A percentile compares a stretch with the other conserved stretches of the same genome.
Conservation (phyloP, 371 early-diverging fungal genomes). For the Mucor piriformis region DNA sequence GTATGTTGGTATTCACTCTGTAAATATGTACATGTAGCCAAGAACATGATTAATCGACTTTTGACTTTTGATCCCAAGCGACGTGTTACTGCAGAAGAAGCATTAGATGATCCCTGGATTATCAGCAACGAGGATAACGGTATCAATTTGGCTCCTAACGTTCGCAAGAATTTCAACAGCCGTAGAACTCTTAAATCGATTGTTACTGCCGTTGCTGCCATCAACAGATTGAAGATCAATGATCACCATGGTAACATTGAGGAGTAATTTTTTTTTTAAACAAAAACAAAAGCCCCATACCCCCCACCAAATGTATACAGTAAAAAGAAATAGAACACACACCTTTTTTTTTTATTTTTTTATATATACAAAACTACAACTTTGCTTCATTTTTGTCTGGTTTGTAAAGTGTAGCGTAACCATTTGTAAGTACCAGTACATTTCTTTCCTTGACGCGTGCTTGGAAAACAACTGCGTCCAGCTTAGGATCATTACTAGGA, state of each 20-base stretch:
- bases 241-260: conserved; percentile 1
- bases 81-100: conserved; percentile 73
- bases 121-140: conserved; percentile 6
- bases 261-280: neutral
- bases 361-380: too few species aligned
- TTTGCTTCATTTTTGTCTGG: conserved; percentile 27
- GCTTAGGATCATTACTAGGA: conserved; percentile 32
- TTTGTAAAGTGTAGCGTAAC: conserved; percentile 48
- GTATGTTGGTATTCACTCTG: too few species aligned
- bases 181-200: conserved; percentile 27
- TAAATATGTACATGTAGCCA: conserved; percentile 50
- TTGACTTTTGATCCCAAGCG: conserved; percentile 70
- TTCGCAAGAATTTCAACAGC: conserved; percentile 36
- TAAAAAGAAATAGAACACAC: too few species aligned
- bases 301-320: neutral
- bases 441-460: conserved; percentile 55
- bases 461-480: conserved; percentile 53
- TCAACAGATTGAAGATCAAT: conserved; percentile 15
- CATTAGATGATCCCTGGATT: conserved; percentile 76
- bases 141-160: conserved; percentile 34
- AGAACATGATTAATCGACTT: conserved; percentile 72
- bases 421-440: conserved; percentile 51
- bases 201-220: conserved; percentile 27
- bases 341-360: conserved; percentile 1
- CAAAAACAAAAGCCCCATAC: neutral